phyloP scores from a whole-genome alignment of 768 basidiomycete species.

The Boletus tylopilopsis region DNA sequence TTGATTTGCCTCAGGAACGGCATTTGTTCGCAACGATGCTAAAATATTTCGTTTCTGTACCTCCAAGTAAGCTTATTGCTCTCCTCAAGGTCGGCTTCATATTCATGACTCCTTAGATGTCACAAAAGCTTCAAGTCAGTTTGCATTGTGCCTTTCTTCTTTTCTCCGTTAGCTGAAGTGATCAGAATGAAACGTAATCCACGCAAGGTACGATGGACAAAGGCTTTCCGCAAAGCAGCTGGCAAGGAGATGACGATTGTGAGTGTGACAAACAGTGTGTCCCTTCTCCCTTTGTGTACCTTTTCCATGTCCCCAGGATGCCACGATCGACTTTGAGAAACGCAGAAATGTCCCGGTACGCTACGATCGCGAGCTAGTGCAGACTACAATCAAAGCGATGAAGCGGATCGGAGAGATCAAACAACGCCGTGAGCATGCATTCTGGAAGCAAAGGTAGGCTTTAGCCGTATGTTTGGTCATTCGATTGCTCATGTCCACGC shows the following conservation, averaged over 20 bases:
- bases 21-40: constrained; percentile 96
- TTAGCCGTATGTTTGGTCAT: neutral
- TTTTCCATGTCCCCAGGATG: constrained; percentile 59
- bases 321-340: constrained; percentile 99
- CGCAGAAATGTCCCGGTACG: constrained; percentile 95
- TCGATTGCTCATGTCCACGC: neutral
- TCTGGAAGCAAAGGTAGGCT: constrained; percentile 89
- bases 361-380: constrained; percentile 91
- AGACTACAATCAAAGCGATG: constrained; percentile 95
- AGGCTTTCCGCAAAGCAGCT: constrained; percentile 97
- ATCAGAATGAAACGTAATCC: constrained; percentile 98
- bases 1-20: constrained; percentile 53
- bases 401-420: constrained; percentile 93
- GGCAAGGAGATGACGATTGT: constrained; percentile 99
- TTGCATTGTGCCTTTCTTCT: neutral
- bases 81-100: neutral
- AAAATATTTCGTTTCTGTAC: constrained; percentile 98
- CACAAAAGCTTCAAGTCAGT: constrained; percentile 99
- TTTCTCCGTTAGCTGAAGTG: neutral
- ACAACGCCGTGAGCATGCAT: constrained; percentile 83
- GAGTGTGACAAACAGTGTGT: constrained; percentile 28
- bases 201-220: constrained; percentile 98
- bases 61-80: constrained; percentile 67
- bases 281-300: neutral
- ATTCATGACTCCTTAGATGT: constrained; percentile 53